These are phyloP conservation scores for Colletotrichum endophyticum DNA, from an alignment of 2,329 filamentous ascomycete species.

Conservation along the genomic window DNA sequence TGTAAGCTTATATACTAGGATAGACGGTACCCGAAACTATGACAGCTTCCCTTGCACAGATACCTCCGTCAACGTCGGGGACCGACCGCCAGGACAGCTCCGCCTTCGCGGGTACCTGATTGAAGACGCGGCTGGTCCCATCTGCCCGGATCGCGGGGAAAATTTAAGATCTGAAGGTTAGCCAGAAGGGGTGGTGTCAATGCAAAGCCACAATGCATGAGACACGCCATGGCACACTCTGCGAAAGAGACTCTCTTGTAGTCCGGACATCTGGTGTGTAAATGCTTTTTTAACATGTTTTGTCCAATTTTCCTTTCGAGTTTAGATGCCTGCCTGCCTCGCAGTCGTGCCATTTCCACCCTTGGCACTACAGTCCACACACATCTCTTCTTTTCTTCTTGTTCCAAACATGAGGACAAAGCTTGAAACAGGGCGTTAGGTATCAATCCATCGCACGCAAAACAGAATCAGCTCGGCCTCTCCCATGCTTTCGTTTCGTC, in stretches of 20 bases:
- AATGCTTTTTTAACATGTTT: conserved; percentile 8
- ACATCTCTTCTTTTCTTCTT: neutral
- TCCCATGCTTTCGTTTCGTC: conserved; percentile 18
- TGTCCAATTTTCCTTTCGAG: neutral
- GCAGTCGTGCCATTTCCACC: neutral
- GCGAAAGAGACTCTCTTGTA: neutral
- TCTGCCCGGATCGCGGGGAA: neutral
- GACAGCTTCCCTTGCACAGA: neutral
- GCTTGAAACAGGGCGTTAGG: conserved; percentile 15
- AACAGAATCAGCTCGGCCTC: conserved; percentile 1
- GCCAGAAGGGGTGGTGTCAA: neutral
- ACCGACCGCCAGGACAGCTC: neutral
- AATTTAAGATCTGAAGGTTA: neutral
- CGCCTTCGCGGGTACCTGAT: neutral
- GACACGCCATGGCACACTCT: neutral
- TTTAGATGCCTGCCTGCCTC: neutral
- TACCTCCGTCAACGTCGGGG: neutral
- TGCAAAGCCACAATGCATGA: neutral
- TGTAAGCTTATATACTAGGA: conserved; percentile 1
- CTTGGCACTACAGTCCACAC: neutral
- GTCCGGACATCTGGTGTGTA: neutral
- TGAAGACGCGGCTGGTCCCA: neutral
- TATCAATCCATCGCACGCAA: conserved; percentile 13
- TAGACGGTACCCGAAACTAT: neutral
- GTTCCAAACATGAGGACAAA: conserved; percentile 9